Evolutionary conservation across 257 asterid genomes (phyloP).

Genomic region (Plantago elongata): DNA sequence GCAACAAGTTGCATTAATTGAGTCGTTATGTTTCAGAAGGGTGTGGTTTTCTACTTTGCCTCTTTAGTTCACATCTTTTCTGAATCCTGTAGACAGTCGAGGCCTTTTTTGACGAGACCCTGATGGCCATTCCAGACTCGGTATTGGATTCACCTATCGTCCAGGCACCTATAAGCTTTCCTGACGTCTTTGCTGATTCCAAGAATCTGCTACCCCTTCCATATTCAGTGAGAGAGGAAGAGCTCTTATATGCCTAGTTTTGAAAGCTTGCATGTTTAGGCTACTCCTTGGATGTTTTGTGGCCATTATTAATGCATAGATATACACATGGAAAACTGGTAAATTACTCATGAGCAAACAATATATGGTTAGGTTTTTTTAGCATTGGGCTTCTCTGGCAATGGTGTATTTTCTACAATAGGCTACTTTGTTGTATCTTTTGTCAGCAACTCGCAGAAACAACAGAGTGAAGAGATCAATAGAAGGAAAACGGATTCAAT

Average conservation of each 20-base stretch:
- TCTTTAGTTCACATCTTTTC: background rate
- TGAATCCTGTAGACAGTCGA: conserved; percentile 53
- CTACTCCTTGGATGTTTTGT: background rate
- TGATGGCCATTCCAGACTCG: conserved; percentile 59
- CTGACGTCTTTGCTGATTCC: conserved; percentile 49
- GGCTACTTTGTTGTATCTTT: too few species aligned
- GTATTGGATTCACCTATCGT: conserved; percentile 70
- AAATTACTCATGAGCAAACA: too few species aligned
- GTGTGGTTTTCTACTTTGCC: too few species aligned
- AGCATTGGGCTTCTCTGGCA: too few species aligned
- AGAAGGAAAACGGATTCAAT: too few species aligned
- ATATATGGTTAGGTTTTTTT: too few species aligned
- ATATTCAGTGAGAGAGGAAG: conserved; percentile 46
- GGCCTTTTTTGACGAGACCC: conserved; percentile 64
- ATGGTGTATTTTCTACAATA: too few species aligned
- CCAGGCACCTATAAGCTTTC: conserved; percentile 31
- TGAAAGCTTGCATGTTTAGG: conserved; percentile 1
- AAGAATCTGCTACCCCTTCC: conserved; percentile 64
- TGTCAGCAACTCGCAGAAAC: too few species aligned
- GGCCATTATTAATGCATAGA: too few species aligned
- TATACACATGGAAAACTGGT: too few species aligned
- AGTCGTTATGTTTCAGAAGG: background rate
- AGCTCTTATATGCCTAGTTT: conserved; percentile 59
- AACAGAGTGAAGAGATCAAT: too few species aligned
- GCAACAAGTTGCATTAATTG: background rate